phyloP scores from a whole-genome alignment of 192 early-diverging fungal species.

The Coemansia sp. region DNA sequence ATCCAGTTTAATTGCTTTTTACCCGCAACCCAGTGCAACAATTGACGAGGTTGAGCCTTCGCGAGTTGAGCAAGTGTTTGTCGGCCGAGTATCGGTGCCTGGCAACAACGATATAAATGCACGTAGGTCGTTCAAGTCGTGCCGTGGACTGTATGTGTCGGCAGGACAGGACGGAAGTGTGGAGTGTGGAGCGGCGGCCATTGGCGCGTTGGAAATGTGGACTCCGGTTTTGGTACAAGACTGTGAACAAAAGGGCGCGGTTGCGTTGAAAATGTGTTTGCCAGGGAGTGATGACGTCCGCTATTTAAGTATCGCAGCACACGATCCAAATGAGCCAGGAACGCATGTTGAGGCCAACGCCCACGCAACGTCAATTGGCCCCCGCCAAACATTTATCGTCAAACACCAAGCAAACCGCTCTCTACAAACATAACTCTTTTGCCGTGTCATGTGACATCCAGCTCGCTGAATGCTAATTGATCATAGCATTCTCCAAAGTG shows the following conservation, averaged over 20 bases:
- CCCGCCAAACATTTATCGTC: constrained; percentile 4
- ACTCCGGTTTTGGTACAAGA: constrained; percentile 33
- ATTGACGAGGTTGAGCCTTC: constrained; percentile 12
- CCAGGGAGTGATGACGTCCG: constrained; percentile 12
- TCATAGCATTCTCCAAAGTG: no score
- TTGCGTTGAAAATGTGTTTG: constrained; percentile 23
- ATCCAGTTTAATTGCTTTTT: no score
- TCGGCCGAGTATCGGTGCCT: constrained; percentile 31
- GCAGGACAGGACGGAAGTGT: constrained; percentile 13
- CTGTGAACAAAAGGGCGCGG: constrained; percentile 24
- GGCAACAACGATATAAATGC: constrained; percentile 3
- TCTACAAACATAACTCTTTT: background rate
- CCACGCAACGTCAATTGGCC: background rate
- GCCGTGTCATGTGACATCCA: no score
- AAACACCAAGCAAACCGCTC: constrained; percentile 8
- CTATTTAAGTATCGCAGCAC: constrained; percentile 12
- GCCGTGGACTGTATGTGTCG: constrained; percentile 22
- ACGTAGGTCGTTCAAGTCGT: constrained; percentile 33
- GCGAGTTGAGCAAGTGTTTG: constrained; percentile 40
- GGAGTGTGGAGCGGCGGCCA: constrained; percentile 19
- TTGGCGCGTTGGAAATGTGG: constrained; percentile 43
- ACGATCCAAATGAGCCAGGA: background rate
- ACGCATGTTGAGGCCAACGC: background rate
- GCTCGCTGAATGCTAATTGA: no score
- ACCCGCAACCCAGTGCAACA: no score